phyloP scores from a whole-genome alignment of 2,329 filamentous ascomycete species.

The Microcyclosporella mali region DNA sequence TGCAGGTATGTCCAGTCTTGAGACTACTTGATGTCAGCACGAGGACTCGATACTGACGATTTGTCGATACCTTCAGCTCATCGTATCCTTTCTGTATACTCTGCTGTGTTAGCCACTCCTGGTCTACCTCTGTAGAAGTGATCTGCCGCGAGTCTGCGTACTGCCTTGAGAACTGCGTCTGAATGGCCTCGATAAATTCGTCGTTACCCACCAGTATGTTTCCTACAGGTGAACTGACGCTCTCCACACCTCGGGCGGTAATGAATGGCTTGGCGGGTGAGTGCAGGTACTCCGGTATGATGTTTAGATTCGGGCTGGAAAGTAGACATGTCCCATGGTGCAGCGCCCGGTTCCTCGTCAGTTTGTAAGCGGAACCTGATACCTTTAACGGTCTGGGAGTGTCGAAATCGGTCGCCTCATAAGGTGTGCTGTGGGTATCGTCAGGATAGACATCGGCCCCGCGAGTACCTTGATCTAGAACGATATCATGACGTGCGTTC shows the following conservation, averaged over 20 bases:
- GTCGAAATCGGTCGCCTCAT: slow-evolving; percentile 31
- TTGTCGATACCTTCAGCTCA: slow-evolving; percentile 52
- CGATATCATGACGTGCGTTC: slow-evolving; percentile 90
- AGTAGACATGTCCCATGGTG: slow-evolving; percentile 92
- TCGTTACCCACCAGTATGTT: slow-evolving; percentile 61
- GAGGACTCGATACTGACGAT: slow-evolving; percentile 9
- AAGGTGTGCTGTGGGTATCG: slow-evolving; percentile 42
- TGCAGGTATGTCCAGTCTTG: slow-evolving; percentile 74
- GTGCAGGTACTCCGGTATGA: slow-evolving; percentile 63
- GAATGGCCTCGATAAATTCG: slow-evolving; percentile 42
- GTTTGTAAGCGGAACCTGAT: slow-evolving; percentile 90
- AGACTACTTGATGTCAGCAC: slow-evolving; percentile 45
- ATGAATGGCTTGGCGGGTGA: slow-evolving; percentile 75
- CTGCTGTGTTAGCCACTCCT: slow-evolving; percentile 44
- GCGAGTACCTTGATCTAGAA: slow-evolving; percentile 52
- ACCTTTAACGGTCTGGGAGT: slow-evolving; percentile 57
- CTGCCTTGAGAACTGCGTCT: slow-evolving; percentile 57
- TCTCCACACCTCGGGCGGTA: slow-evolving; percentile 79
- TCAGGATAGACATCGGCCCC: slow-evolving; percentile 25
- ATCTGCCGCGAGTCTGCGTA: slow-evolving; percentile 42
- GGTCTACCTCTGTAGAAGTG: slow-evolving; percentile 42
- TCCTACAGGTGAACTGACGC: slow-evolving; percentile 74
- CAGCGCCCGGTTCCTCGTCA: slow-evolving; percentile 71
- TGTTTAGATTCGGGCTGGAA: slow-evolving; percentile 63
- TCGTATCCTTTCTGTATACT: slow-evolving; percentile 57